Evolutionary conservation across 1,139 yeast genomes (phyloP).

Genomic region (Yarrowia galli): DNA sequence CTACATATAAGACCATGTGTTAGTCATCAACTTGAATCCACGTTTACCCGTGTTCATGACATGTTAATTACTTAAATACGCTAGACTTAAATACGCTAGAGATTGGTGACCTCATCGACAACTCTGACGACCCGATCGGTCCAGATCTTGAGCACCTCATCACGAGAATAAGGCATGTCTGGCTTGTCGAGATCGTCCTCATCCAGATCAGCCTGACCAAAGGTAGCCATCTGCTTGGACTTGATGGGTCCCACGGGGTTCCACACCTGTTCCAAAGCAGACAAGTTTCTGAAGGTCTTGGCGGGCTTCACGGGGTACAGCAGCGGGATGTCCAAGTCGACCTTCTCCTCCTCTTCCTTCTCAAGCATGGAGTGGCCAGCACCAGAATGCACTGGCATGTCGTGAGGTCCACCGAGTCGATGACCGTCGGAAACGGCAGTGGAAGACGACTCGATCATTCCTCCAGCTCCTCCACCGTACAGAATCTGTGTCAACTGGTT

Average conservation of each 20-base stretch:
- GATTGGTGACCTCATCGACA: conserved; percentile 11
- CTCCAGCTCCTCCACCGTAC: conserved; percentile 25
- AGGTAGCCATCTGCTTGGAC: conserved; percentile 33
- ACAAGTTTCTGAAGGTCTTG: conserved; percentile 14
- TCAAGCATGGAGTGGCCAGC: conserved; percentile 23
- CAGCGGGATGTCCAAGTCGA: conserved; percentile 22
- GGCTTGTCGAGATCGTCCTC: conserved; percentile 24
- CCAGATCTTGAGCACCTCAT: conserved; percentile 37
- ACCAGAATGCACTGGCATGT: conserved; percentile 10
- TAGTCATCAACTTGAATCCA: too few species aligned
- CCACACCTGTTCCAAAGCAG: conserved; percentile 30
- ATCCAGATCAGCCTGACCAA: conserved; percentile 34
- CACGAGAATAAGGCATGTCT: conserved; percentile 31
- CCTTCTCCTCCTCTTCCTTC: conserved; percentile 7
- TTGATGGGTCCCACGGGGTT: conserved; percentile 27
- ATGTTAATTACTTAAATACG: background rate
- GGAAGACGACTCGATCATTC: conserved; percentile 1
- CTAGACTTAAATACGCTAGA: conserved; percentile 9
- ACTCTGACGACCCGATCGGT: conserved; percentile 21
- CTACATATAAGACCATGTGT: background rate
- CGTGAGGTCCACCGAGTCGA: conserved; percentile 14
- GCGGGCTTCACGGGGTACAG: conserved; percentile 12
- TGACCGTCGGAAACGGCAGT: conserved; percentile 1
- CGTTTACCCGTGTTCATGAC: too few species aligned
- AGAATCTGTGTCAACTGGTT: conserved; percentile 17